A percentile compares a stretch with the other conserved stretches of the same genome.
phyloP scores from a whole-genome alignment of 169 alveolate species.

The Perkinsus olseni region DNA sequence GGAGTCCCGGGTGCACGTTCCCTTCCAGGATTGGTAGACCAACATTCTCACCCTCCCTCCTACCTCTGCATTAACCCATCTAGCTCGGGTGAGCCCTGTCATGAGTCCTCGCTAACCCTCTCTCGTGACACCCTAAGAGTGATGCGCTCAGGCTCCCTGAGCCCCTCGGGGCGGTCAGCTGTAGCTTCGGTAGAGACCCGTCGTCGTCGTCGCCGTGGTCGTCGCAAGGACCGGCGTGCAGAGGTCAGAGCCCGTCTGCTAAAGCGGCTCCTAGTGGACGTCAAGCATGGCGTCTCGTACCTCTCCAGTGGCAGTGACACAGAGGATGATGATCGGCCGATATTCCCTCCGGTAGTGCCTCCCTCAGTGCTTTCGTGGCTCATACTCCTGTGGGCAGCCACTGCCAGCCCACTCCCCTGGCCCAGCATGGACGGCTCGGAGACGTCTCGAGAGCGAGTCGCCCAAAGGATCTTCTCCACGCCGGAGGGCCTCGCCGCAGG shows the following conservation, averaged over 20 bases:
- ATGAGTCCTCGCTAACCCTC: too few relatives aligned
- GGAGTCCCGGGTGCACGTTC: too few relatives aligned
- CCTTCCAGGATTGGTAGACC: too few relatives aligned
- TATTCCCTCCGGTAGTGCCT: background rate
- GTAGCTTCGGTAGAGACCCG: background rate
- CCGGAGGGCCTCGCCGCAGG: background rate
- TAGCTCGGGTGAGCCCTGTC: too few relatives aligned
- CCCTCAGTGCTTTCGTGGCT: background rate
- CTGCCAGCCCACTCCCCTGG: background rate
- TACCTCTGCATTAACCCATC: too few relatives aligned
- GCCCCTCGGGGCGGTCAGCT: background rate
- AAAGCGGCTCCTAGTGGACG: background rate
- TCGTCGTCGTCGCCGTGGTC: background rate
- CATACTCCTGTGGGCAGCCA: background rate
- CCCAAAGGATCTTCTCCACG: background rate
- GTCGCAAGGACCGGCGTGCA: background rate
- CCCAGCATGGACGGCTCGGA: background rate
- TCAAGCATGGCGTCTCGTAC: background rate
- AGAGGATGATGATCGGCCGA: background rate
- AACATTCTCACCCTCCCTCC: too few relatives aligned
- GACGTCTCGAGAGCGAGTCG: background rate
- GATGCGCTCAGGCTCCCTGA: background rate
- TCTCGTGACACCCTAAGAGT: too few relatives aligned
- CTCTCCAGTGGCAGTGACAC: background rate
- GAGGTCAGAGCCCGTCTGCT: background rate